phyloP scores from a whole-genome alignment of 1,284 basidiomycete genomes.

The Irpex sp. region DNA sequence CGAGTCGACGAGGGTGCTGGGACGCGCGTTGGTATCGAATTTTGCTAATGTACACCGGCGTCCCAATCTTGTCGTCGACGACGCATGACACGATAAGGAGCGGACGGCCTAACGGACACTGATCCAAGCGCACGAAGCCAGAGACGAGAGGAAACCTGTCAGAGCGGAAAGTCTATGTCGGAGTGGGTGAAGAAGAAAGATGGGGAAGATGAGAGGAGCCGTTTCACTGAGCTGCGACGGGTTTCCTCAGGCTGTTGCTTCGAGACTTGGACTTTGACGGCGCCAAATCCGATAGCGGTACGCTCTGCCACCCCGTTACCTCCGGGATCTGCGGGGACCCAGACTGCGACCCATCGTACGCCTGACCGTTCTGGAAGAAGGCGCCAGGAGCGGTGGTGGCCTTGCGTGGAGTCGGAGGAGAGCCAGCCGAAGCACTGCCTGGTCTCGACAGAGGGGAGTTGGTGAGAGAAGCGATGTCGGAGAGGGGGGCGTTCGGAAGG shows the following conservation, averaged over 20 bases:
- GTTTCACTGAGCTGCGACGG: conserved; percentile 12
- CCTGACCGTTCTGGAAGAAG: conserved; percentile 21
- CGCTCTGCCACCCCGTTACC: conserved; percentile 38
- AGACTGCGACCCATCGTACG: conserved; percentile 23
- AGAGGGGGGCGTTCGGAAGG: conserved; percentile 63
- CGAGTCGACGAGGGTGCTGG: neutral
- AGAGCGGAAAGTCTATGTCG: conserved; percentile 3
- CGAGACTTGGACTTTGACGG: conserved; percentile 24
- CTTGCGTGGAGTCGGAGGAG: conserved; percentile 36
- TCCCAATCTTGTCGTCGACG: neutral
- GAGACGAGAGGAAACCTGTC: neutral
- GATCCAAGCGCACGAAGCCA: conserved; percentile 1
- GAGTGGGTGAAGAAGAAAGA: neutral
- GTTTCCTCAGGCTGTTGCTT: conserved; percentile 22
- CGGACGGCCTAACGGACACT: conserved; percentile 5
- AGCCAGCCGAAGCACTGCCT: conserved; percentile 16
- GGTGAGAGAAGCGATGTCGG: conserved; percentile 53
- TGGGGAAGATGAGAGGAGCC: neutral
- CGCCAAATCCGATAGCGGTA: conserved; percentile 29
- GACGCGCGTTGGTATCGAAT: conserved; percentile 2
- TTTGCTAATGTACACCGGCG: conserved; percentile 2
- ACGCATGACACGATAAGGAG: conserved; percentile 5
- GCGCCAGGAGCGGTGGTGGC: conserved; percentile 33
- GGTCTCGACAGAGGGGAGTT: conserved; percentile 22
- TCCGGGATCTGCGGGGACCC: conserved; percentile 26